Evolutionary conservation across 1,284 basidiomycete genomes (phyloP), one percentile per base, ranked within the genome.

Genomic region (Kwoniella shivajii): DNA sequence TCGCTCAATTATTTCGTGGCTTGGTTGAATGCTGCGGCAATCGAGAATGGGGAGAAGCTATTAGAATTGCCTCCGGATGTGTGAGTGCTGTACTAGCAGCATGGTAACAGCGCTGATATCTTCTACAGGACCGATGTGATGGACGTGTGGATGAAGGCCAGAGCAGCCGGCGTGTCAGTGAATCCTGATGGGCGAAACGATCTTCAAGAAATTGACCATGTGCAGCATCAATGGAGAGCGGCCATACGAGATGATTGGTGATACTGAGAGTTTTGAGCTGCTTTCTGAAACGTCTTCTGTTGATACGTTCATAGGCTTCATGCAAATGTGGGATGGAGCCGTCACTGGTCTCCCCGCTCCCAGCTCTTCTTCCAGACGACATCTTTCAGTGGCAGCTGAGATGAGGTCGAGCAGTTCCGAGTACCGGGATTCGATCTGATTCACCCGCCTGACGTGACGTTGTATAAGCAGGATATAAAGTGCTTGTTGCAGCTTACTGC

Each of bases 221-320:
- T 20, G 16, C 18, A 22, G 6, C 13, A 22, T 24, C 18, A 44
- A 45, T 57, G 56, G 56, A 37, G 18, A 31, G 47, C 29, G 48
- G 56, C 56, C 9, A 44, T 42, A 3, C 20, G 30, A 16, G 56
- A 57, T 53, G 50, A 57, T 42, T 57, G 56, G 56, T 57, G 37
- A 44, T 6, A n/a, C 37, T n/a, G n/a, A n/a, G n/a, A n/a, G n/a
- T n/a, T n/a, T n/a, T n/a, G n/a, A n/a, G n/a, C n/a, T n/a, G n/a
- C n/a, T n/a, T n/a, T n/a, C n/a, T n/a, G 14, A 39, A 16, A 22
- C 4, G 4, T 20, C 4, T 39, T n/a, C n/a, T n/a, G n/a, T 20
- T 39, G 14, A 13, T 20, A 39, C 37, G 37, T 39, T 16, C 18
- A 10, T 7, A 38, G 3, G 37, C 37, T 38, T n/a, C n/a, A 20